Conservation (phyloP, 2,329 filamentous ascomycete genomes). For the Acrocalymma vagum region DNA sequence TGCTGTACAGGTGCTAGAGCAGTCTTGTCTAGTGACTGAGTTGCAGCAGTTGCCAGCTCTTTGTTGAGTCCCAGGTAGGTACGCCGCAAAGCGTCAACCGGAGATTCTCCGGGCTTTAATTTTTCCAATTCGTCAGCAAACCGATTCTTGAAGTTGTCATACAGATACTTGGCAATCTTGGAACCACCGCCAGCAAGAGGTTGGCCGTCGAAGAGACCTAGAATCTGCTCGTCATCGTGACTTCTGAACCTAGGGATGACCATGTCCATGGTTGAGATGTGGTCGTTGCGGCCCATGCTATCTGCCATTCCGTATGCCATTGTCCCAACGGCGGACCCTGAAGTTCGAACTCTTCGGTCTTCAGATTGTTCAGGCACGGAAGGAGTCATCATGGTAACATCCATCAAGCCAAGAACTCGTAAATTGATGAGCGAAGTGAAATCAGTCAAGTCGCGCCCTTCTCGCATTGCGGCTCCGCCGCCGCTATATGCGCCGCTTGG, state of each 20-base stretch:
- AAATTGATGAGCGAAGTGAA: slow-evolving; percentile 87
- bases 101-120: slow-evolving; percentile 75
- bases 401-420: slow-evolving; percentile 92
- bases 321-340: slow-evolving; percentile 89
- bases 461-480: slow-evolving; percentile 51
- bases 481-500: slow-evolving; percentile 66
- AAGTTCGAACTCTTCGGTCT: slow-evolving; percentile 94
- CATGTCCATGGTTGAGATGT: slow-evolving; percentile 93
- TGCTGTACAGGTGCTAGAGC: slow-evolving; percentile 56
- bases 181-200: slow-evolving; percentile 88
- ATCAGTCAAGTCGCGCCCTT: slow-evolving; percentile 82
- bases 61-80: slow-evolving; percentile 93
- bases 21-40: slow-evolving; percentile 78
- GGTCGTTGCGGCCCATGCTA: slow-evolving; percentile 89
- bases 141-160: slow-evolving; percentile 91
- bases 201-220: slow-evolving; percentile 97
- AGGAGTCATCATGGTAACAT: slow-evolving; percentile 92
- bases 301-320: slow-evolving; percentile 98
- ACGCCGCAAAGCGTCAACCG: slow-evolving; percentile 82
- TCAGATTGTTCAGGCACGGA: slow-evolving; percentile 95
- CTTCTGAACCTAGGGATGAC: slow-evolving; percentile 92
- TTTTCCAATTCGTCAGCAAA: slow-evolving; percentile 84
- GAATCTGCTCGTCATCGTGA: slow-evolving; percentile 85
- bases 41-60: slow-evolving; percentile 85
- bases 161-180: slow-evolving; percentile 94